Percentiles rank a stretch among this genome's conserved stretches.
Conservation (phyloP, 495 filamentous ascomycete genomes). For the Penicillium tannophilum region DNA sequence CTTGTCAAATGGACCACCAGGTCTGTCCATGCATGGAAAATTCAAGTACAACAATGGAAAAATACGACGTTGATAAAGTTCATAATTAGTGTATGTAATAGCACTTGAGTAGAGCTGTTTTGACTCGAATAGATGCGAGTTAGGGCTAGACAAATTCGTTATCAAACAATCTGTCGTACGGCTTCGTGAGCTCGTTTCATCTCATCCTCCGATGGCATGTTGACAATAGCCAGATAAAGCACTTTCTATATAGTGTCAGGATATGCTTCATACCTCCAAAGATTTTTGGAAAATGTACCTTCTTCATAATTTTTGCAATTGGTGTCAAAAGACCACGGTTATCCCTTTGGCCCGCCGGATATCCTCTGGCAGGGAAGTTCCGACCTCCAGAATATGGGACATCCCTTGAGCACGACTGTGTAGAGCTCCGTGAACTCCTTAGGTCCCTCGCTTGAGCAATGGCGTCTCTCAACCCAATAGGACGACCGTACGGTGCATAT, state of each 20-base stretch:
- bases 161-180: neutral
- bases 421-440: neutral
- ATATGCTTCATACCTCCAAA: neutral
- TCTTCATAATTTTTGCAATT: conserved; percentile 16
- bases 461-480: conserved; percentile 9
- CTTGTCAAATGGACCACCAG: neutral
- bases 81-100: neutral
- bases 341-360: neutral
- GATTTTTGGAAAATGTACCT: conserved; percentile 2
- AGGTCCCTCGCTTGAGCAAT: conserved; percentile 9
- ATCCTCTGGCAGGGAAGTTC: neutral
- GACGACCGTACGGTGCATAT: conserved; percentile 13
- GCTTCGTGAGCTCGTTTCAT: conserved; percentile 30
- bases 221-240: conserved; percentile 54
- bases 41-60: neutral
- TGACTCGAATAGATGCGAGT: no score
- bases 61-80: neutral
- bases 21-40: neutral
- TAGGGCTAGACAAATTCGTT: no score
- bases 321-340: conserved; percentile 10
- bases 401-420: neutral
- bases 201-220: conserved; percentile 51
- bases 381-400: neutral
- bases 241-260: conserved; percentile 42
- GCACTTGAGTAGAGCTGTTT: no score